A percentile compares a stretch with the other conserved stretches of the same genome.
These are phyloP conservation scores for Kodamaea jinghongensis DNA, from an alignment of 805 yeast species.

Conservation along the genomic window DNA sequence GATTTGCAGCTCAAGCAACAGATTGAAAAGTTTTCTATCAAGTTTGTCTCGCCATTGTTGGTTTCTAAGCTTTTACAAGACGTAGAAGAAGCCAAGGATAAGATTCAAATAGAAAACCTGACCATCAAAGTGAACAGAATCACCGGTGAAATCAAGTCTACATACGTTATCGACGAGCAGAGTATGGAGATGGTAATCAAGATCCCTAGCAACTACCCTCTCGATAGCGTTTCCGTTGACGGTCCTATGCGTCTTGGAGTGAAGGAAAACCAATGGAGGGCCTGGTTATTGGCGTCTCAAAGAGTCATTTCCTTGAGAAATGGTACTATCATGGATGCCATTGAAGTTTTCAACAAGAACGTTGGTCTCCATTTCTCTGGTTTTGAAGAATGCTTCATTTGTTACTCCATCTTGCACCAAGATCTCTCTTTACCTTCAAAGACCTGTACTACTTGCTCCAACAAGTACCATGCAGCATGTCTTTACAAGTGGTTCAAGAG, in stretches of 20 bases:
- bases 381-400: constrained; percentile 94
- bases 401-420: constrained; percentile 87
- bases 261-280: constrained; percentile 88
- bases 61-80: constrained; percentile 55
- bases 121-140: constrained; percentile 60
- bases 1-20: constrained; percentile 60
- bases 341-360: constrained; percentile 67
- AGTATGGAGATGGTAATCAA: constrained; percentile 73
- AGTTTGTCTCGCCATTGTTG: constrained; percentile 61
- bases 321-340: constrained; percentile 66
- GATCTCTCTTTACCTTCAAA: constrained; percentile 90
- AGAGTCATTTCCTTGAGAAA: constrained; percentile 72
- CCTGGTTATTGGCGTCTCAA: constrained; percentile 92
- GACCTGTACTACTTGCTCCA: constrained; percentile 84
- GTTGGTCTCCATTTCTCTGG: constrained; percentile 86
- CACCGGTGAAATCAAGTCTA: constrained; percentile 66
- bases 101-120: constrained; percentile 38
- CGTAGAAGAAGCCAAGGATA: constrained; percentile 43
- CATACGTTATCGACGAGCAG: constrained; percentile 83
- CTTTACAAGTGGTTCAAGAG: constrained; percentile 96
- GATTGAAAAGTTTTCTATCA: constrained; percentile 61
- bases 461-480: constrained; percentile 95
- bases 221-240: constrained; percentile 66
- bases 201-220: constrained; percentile 76
- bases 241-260: constrained; percentile 85